Evolutionary conservation across 495 filamentous ascomycete genomes (phyloP).

Genomic region (Tuber aestivum): DNA sequence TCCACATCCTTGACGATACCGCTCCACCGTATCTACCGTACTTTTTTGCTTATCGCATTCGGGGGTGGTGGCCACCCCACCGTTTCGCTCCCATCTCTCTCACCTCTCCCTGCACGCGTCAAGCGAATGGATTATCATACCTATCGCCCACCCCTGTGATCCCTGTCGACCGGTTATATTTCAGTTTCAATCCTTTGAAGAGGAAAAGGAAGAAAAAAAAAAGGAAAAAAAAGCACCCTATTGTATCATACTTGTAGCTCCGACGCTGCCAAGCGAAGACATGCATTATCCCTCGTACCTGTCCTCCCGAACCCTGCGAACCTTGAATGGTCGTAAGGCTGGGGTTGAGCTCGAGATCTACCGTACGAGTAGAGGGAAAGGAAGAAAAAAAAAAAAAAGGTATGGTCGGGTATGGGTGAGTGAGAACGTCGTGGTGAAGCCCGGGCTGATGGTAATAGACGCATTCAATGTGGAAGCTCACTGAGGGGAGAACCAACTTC

Average conservation of each 20-base stretch:
- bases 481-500: background rate
- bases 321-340: background rate
- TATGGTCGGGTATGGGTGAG: background rate
- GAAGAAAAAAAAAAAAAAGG: background rate
- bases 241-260: background rate
- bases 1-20: background rate
- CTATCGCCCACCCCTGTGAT: slow-evolving; percentile 22
- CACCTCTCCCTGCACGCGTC: slow-evolving; percentile 33
- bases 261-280: background rate
- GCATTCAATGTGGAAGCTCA: background rate
- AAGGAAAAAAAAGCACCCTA: too few relatives aligned
- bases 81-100: background rate
- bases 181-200: background rate
- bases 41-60: slow-evolving; percentile 34
- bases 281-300: background rate
- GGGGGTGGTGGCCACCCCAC: slow-evolving; percentile 10
- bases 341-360: background rate
- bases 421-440: background rate
- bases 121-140: slow-evolving; percentile 30
- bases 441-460: background rate
- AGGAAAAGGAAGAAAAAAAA: background rate
- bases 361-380: too few relatives aligned
- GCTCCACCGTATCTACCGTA: background rate
- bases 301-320: background rate
- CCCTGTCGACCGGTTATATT: slow-evolving; percentile 29